A percentile compares a stretch with the other conserved stretches of the same genome.
Evolutionary conservation across 352 stramenopile species (phyloP).

Genomic region (Pythium rhizo-oryzae): DNA sequence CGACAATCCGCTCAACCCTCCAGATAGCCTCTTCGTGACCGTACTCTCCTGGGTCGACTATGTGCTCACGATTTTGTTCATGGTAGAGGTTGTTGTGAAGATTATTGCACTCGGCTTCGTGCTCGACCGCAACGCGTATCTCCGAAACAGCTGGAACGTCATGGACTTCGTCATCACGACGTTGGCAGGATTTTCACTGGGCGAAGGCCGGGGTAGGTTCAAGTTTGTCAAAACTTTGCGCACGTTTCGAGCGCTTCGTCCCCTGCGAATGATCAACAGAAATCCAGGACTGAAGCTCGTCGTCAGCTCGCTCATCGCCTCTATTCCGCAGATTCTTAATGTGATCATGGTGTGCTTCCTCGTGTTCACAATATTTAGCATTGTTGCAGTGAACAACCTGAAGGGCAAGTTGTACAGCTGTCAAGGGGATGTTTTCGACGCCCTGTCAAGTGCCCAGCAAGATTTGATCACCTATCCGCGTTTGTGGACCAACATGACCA

Average conservation of each 20-base stretch:
- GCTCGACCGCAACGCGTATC: conserved; percentile 60
- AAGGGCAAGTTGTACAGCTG: conserved; percentile 88
- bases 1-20: conserved; percentile 70
- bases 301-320: conserved; percentile 77
- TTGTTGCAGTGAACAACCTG: conserved; percentile 90
- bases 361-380: conserved; percentile 88
- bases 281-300: conserved; percentile 74
- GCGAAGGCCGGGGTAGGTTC: conserved; percentile 64
- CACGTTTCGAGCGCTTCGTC: conserved; percentile 77
- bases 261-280: conserved; percentile 84
- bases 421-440: conserved; percentile 48
- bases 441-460: conserved; percentile 38
- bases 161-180: conserved; percentile 90
- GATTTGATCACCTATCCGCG: conserved; percentile 49
- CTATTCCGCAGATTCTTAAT: conserved; percentile 82
- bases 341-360: conserved; percentile 84
- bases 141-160: conserved; percentile 88
- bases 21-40: conserved; percentile 42
- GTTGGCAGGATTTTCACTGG: conserved; percentile 72
- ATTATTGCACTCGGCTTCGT: conserved; percentile 83
- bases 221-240: conserved; percentile 72
- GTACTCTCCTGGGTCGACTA: conserved; percentile 68
- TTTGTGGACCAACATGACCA: conserved; percentile 47
- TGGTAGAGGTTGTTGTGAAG: conserved; percentile 88
- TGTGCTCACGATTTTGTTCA: conserved; percentile 82